Conservation (phyloP, 139 green algal genomes). For the Eudorina sp. region DNA sequence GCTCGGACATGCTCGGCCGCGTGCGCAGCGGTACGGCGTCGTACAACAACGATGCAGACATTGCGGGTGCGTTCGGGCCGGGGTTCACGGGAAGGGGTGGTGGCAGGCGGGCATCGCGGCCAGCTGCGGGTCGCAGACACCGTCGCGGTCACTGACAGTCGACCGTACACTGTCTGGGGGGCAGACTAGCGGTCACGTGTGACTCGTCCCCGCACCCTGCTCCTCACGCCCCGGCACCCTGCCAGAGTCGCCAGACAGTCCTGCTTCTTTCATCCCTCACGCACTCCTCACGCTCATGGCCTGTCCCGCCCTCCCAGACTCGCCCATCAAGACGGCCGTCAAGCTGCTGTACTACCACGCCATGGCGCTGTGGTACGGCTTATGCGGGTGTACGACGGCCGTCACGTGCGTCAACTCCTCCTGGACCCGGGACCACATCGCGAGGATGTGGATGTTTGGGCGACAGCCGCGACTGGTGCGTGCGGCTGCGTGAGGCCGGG, state of each 20-base stretch:
- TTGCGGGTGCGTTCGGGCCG: conserved; percentile 64
- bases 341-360: conserved; percentile 94
- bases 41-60: conserved; percentile 85
- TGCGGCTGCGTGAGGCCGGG: no score
- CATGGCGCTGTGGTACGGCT: conserved; percentile 84
- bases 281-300: neutral
- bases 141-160: no score
- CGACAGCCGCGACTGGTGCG: conserved; percentile 40
- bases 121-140: no score
- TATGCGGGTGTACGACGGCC: conserved; percentile 62
- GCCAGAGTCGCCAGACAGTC: no score
- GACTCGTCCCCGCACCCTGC: no score
- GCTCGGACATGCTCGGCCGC: conserved; percentile 91
- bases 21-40: conserved; percentile 60
- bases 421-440: conserved; percentile 95
- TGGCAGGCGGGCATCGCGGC: neutral
- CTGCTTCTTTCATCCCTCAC: no score
- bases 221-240: no score
- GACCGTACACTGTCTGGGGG: no score
- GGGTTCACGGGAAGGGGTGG: neutral
- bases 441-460: conserved; percentile 81
- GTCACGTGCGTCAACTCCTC: conserved; percentile 93
- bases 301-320: neutral
- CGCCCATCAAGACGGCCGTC: conserved; percentile 56
- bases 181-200: no score